These are phyloP conservation scores for Fusarium secorum DNA, from an alignment of 2,329 filamentous ascomycete genomes.

Conservation along the genomic window DNA sequence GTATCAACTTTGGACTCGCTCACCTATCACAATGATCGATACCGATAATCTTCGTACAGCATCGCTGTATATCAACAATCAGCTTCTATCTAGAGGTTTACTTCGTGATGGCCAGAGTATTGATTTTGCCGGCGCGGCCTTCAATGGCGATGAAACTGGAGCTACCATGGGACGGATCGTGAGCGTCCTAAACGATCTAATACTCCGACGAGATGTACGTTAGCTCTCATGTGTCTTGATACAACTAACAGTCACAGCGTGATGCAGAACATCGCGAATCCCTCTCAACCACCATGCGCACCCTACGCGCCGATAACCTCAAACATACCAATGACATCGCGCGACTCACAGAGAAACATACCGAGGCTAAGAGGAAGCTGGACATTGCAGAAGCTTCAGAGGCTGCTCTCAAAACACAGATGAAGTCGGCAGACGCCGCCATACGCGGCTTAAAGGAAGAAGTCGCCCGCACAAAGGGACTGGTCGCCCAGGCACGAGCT, in stretches of 20 bases:
- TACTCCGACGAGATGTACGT: slow-evolving; percentile 83
- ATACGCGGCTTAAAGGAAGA: slow-evolving; percentile 85
- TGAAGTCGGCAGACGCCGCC: slow-evolving; percentile 76
- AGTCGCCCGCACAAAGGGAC: slow-evolving; percentile 77
- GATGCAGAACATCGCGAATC: slow-evolving; percentile 90
- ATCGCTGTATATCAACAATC: slow-evolving; percentile 77
- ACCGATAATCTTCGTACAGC: slow-evolving; percentile 70
- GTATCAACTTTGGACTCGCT: slow-evolving; percentile 18
- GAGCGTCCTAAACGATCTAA: slow-evolving; percentile 91
- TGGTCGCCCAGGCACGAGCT: slow-evolving; percentile 82
- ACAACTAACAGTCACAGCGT: slow-evolving; percentile 62
- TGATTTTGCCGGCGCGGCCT: slow-evolving; percentile 79
- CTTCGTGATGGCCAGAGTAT: slow-evolving; percentile 75
- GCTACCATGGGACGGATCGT: slow-evolving; percentile 87
- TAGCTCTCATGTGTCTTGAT: neutral
- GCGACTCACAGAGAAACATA: slow-evolving; percentile 61
- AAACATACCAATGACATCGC: slow-evolving; percentile 75
- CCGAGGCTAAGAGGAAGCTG: slow-evolving; percentile 63
- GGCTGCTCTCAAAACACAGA: slow-evolving; percentile 71
- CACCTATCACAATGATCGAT: slow-evolving; percentile 57
- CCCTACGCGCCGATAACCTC: slow-evolving; percentile 76
- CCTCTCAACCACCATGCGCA: slow-evolving; percentile 79
- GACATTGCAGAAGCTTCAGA: slow-evolving; percentile 74
- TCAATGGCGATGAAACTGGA: slow-evolving; percentile 59
- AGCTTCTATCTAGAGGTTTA: slow-evolving; percentile 71